Base-by-base conservation (phyloP, 2,329 filamentous ascomycete genomes). In the Cladorrhinum sp. region DNA sequence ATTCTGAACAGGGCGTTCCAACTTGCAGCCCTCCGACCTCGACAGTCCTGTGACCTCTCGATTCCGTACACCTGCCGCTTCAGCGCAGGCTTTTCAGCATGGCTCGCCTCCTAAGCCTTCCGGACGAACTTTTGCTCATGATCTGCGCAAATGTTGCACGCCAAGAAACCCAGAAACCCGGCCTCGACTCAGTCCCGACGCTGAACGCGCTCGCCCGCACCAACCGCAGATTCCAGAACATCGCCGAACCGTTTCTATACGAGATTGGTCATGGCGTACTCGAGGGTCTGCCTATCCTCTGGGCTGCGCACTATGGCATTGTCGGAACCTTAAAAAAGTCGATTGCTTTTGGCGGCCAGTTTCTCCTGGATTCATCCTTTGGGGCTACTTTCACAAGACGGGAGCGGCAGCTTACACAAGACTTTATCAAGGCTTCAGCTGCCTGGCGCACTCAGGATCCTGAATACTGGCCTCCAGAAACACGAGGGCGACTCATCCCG, bases 171-270 rank as follows among this genome's bases (percentile, higher is more conserved):
- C 12, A 12, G 27, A 32, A 32, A 32, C 6, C 6, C 12, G 6
- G 12, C 12, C 6, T 32, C 6, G 6, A 12, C 6, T 32, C 27
- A 6, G 6, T 55, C 5, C 8, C 51, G 16, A 59, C 63, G 20
- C 55, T 64, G 27, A 57, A 59, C 24, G 52, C 62, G 5, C 23
- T 67, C 16, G 49, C 62, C 7, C 59, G 45, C 7, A 51, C 59
- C 18, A 66, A 57, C 32, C 66, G 58, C 16, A 62, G 49, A 16
- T 49, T 67, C 8, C 52, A 55, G 23, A 25, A 41, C 16, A 41
- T 64, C 16, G 59, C 60, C 50, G 58, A 63, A 18, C 64, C 64
- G 1, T 18, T 66, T 9, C 63, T 67, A 7, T 67, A 68, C 54
- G 55, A 59, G 9, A 24, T 58, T n/a, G 65, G 64, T 4, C 22